Percentiles rank a stretch among this genome's conserved stretches.
Evolutionary conservation across 306 rosid genomes (phyloP).

Genomic region (Biancaea sappan): DNA sequence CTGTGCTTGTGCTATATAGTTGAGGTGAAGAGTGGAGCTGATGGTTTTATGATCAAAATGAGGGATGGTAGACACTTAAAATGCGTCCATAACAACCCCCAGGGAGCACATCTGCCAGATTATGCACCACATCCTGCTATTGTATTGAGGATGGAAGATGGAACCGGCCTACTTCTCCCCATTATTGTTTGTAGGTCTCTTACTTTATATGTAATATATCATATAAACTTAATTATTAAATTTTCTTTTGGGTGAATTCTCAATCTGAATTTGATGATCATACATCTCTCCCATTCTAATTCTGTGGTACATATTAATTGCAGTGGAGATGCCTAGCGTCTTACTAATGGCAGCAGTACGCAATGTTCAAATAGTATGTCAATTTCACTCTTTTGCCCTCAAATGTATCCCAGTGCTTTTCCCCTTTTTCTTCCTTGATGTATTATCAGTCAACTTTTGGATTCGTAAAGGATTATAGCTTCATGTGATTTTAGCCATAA

Average conservation of each 20-base stretch:
- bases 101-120: constrained; percentile 80
- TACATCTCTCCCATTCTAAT: constrained; percentile 23
- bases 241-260: too few species aligned
- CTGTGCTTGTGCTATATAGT: constrained; percentile 45
- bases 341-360: constrained; percentile 83
- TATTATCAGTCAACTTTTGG: background rate
- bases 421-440: background rate
- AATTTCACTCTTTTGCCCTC: background rate
- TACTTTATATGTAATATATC: constrained; percentile 6
- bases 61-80: constrained; percentile 82
- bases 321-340: constrained; percentile 93
- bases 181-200: constrained; percentile 79
- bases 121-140: constrained; percentile 89
- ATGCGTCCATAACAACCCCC: constrained; percentile 79
- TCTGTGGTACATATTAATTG: constrained; percentile 34
- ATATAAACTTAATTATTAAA: background rate
- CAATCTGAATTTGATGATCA: background rate
- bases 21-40: constrained; percentile 87
- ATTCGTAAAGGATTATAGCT: background rate
- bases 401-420: background rate
- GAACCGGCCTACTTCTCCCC: constrained; percentile 86
- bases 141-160: constrained; percentile 86
- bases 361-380: constrained; percentile 75
- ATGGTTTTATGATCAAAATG: constrained; percentile 82
- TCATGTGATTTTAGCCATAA: background rate